phyloP scores from a whole-genome alignment of 129 eudicot species.

The Chrysanthemum makinoi region DNA sequence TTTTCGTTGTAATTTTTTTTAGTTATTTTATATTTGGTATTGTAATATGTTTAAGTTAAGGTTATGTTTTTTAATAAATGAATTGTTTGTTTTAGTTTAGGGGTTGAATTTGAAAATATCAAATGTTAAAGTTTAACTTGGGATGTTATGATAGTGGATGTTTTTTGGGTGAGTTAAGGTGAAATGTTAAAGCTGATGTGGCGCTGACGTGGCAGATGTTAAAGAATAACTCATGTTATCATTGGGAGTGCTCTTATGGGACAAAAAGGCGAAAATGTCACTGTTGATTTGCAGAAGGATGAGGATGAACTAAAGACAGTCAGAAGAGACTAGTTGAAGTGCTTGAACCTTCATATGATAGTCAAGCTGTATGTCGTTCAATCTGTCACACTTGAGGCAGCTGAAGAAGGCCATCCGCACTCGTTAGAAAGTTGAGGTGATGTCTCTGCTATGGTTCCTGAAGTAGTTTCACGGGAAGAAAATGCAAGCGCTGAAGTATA shows the following conservation, averaged over 20 bases:
- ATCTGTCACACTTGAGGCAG: slow-evolving; percentile 27
- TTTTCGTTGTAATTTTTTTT: too few relatives aligned
- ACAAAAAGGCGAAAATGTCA: slow-evolving; percentile 47
- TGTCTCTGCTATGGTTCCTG: slow-evolving; percentile 37
- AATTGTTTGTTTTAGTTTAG: too few relatives aligned
- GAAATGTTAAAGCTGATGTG: too few relatives aligned
- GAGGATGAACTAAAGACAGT: slow-evolving; percentile 31
- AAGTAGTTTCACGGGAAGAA: slow-evolving; percentile 32
- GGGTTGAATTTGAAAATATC: too few relatives aligned
- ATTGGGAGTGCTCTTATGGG: slow-evolving; percentile 71
- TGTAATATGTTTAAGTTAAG: too few relatives aligned
- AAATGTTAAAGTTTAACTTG: too few relatives aligned
- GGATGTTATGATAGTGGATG: too few relatives aligned
- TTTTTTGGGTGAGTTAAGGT: too few relatives aligned
- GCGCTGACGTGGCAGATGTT: too few relatives aligned
- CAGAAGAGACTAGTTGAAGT: slow-evolving; percentile 35
- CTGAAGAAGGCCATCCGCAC: slow-evolving; percentile 37
- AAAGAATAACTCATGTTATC: too few relatives aligned
- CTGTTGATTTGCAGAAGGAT: slow-evolving; percentile 23
- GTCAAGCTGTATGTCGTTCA: slow-evolving; percentile 34
- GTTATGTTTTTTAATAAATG: too few relatives aligned
- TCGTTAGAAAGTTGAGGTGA: slow-evolving; percentile 31
- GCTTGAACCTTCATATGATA: slow-evolving; percentile 29
- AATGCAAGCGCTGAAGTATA: slow-evolving; percentile 25
- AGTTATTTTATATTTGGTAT: too few relatives aligned